Percentiles rank a stretch among this genome's conserved stretches.
These are phyloP conservation scores for Nidularia sp. DNA, from an alignment of 768 basidiomycete species.

Conservation along the genomic window DNA sequence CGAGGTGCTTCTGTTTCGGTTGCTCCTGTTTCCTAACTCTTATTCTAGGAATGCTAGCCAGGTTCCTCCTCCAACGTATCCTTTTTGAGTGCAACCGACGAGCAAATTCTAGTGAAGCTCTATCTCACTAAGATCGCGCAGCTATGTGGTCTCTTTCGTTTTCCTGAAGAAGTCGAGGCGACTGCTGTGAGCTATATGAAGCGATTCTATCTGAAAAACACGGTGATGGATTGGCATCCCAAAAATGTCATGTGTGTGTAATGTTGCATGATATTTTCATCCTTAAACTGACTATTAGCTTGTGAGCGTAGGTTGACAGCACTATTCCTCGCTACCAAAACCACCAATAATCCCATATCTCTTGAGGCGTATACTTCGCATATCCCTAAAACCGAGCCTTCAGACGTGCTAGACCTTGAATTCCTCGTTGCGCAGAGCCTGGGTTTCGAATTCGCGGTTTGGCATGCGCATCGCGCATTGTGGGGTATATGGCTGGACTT, in stretches of 20 bases:
- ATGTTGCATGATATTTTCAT: not conserved
- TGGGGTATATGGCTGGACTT: conserved; percentile 89
- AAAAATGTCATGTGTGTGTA: conserved; percentile 89
- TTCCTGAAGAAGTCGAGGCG: conserved; percentile 90
- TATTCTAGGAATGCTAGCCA: conserved; percentile 32
- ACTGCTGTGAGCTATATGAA: conserved; percentile 92
- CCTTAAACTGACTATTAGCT: not conserved
- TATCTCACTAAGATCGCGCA: conserved; percentile 86
- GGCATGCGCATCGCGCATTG: conserved; percentile 85
- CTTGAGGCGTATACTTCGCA: conserved; percentile 80
- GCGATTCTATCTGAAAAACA: conserved; percentile 95
- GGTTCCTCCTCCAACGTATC: conserved; percentile 69
- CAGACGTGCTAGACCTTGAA: conserved; percentile 90
- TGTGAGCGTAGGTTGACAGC: conserved; percentile 74
- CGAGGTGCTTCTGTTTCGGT: conserved; percentile 45
- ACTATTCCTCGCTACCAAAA: conserved; percentile 93
- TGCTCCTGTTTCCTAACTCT: conserved; percentile 1
- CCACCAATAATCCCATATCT: conserved; percentile 90
- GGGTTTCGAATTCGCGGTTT: conserved; percentile 89
- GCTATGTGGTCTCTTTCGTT: conserved; percentile 79
- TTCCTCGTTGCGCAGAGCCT: conserved; percentile 95
- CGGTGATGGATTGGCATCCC: conserved; percentile 99
- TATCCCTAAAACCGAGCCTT: conserved; percentile 76
- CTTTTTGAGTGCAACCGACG: conserved; percentile 81
- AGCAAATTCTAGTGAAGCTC: conserved; percentile 82